Evolutionary conservation across 345 rosid genomes (phyloP), one percentile per base, ranked within the genome.

Genomic region (Eucalyptus leucophloia): DNA sequence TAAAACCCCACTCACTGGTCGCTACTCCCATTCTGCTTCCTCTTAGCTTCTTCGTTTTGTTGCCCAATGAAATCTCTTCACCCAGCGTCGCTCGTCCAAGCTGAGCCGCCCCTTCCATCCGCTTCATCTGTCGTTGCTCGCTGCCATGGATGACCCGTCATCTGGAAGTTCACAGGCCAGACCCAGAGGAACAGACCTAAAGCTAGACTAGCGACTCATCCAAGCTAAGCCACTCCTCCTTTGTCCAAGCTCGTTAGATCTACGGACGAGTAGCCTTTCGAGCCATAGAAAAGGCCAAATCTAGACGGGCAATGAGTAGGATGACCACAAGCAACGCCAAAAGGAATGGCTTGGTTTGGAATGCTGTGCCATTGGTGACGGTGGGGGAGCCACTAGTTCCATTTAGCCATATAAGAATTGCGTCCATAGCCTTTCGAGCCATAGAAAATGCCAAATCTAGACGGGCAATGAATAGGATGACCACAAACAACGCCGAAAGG

Each of bases 291-390:
- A 23, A 60, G n/a, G 67, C 67, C 15, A 60, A 26, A 60, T 24
- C 67, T 60, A 10, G n/a, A 26, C 7, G n/a, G n/a, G 67, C n/a
- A 26, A 60, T 26, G 15, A 26, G n/a, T 26, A 26, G 7, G 67
- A 26, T 11, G 14, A 60, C 67, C 67, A 60, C 16, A 5, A 60
- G 32, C n/a, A 30, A 60, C n/a, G 8, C 67, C 2, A 0, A 30
- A 60, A 26, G 32, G n/a, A 60, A 12, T 60, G 67, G n/a, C 67
- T 60, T 24, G 8, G 16, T 13, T 26, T 0, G 16, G 32, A 60
- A 60, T 60, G 4, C 8, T 26, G 1, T 30, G n/a, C 16, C 7
- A 2, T 15, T 26, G 32, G 15, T 0, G 2, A 60, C 1, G 7
- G 16, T 6, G 30, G 28, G 32, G 32, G 4, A 28, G n/a, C 32